Evolutionary conservation across 495 filamentous ascomycete genomes (phyloP), one percentile per base, ranked within the genome.

Genomic region (Aspergillus steynii): DNA sequence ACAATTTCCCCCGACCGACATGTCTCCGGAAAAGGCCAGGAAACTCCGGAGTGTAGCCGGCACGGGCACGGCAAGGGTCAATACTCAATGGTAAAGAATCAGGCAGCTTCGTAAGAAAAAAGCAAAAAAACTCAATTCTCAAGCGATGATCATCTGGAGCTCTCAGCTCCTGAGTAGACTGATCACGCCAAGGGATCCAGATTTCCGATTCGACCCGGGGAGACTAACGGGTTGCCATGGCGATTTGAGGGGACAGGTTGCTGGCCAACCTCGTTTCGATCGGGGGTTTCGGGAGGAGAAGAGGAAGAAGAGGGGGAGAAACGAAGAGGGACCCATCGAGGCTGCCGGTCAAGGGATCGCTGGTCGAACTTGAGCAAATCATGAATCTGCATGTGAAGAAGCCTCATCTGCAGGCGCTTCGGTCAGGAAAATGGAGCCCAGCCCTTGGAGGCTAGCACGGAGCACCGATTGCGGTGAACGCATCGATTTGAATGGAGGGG

Each of bases 171-270:
- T 50, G 8, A 8, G 48, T 10, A 20, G 37, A 1, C 37, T 42
- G 9, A 14, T 42, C 37, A 42, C 55, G 60, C 61, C 60, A 62
- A 66, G 61, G 49, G 64, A 63, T 53, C 59, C 59, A 63, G 56
- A 62, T 62, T 49, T 55, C 67, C 69, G 67, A 67, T 69, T 65
- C 57, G 59, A 61, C 67, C 69, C 69, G 69, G 66, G 48, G 48
- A 50, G 31, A 50, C 42, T 46, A 20, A 49, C 29, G 46, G 57
- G 69, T 71, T 71, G 69, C 67, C 57, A 71, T 71, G 65, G 67
- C 9, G 67, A 71, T 62, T 42, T 42, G 37, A 12, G 37, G 37
- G 29, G 50, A 9, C 25, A 50, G 56, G 46, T 50, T 60, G 55
- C 50, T 65, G 55, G 59, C 51, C 61, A 63, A 55, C 66, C 63